These are phyloP conservation scores for Dissophora globulifera DNA, from an alignment of 192 early-diverging fungal genomes.

Conservation along the genomic window DNA sequence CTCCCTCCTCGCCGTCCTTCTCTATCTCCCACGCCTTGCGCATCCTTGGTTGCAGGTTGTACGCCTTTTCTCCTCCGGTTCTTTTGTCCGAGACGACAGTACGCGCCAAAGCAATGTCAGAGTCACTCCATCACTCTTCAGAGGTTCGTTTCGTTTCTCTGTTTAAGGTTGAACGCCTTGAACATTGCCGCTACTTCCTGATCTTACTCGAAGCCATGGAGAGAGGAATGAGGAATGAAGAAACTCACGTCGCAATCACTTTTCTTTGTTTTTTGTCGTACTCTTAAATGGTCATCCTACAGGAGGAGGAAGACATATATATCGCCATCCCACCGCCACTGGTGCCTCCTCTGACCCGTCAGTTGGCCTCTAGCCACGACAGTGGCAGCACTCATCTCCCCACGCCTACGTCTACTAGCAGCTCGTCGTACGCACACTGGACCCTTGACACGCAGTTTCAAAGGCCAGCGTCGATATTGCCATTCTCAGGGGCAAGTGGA, in stretches of 20 bases:
- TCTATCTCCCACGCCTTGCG: too few relatives aligned
- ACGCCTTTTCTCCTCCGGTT: too few relatives aligned
- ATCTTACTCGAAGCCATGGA: neutral
- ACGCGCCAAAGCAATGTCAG: constrained; percentile 1
- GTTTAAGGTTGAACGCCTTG: constrained; percentile 1
- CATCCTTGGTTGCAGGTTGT: too few relatives aligned
- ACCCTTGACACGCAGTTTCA: constrained; percentile 5
- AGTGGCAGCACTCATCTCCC: constrained; percentile 17
- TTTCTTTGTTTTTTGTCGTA: neutral
- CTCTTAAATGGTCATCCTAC: neutral
- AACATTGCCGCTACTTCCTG: neutral
- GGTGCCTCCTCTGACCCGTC: constrained; percentile 20
- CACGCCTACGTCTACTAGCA: constrained; percentile 20
- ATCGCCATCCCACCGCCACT: constrained; percentile 39
- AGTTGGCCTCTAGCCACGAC: constrained; percentile 11
- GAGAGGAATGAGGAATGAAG: neutral
- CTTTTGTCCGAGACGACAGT: too few relatives aligned
- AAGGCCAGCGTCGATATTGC: neutral
- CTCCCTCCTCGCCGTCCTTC: too few relatives aligned
- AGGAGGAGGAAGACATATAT: constrained; percentile 10
- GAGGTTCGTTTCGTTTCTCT: neutral
- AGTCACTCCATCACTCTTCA: constrained; percentile 7
- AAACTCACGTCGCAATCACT: neutral
- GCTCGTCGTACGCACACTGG: constrained; percentile 20
- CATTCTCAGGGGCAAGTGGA: neutral